Evolutionary conservation across 192 early-diverging fungal genomes (phyloP).

Genomic region (Paraglomus brasilianum): DNA sequence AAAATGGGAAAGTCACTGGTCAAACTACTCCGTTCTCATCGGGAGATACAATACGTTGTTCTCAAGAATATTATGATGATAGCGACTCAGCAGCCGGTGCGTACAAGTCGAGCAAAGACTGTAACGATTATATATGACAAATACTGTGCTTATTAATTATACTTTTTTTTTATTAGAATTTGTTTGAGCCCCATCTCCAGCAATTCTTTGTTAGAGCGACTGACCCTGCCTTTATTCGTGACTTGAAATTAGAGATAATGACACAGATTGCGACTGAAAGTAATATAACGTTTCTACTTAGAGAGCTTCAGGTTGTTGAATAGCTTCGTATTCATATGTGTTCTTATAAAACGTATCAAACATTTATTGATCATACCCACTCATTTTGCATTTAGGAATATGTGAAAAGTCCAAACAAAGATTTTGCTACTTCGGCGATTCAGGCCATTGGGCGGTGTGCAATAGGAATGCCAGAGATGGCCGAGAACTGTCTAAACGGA

Average conservation of each 20-base stretch:
- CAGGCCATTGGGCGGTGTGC: conserved; percentile 62
- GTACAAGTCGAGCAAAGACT: conserved; percentile 1
- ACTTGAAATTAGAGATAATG: conserved; percentile 85
- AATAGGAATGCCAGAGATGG: conserved; percentile 53
- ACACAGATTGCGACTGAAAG: conserved; percentile 61
- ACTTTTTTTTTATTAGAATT: conserved; percentile 34
- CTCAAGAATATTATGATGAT: conserved; percentile 77
- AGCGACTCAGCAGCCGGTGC: conserved; percentile 60
- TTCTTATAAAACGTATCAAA: background rate
- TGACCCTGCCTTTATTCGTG: conserved; percentile 76
- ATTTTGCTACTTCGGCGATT: conserved; percentile 65
- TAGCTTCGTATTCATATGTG: conserved; percentile 2
- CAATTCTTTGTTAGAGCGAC: conserved; percentile 80
- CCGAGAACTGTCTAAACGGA: conserved; percentile 52
- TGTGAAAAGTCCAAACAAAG: conserved; percentile 61
- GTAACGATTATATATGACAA: background rate
- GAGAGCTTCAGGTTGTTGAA: conserved; percentile 66
- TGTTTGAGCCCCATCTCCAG: conserved; percentile 70
- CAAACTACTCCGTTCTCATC: conserved; percentile 65
- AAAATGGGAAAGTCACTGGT: conserved; percentile 71
- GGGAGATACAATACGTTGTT: conserved; percentile 79
- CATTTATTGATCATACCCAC: background rate
- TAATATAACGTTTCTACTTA: conserved; percentile 68
- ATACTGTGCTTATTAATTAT: background rate
- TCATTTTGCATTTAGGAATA: conserved; percentile 53